Percentiles rank a stretch among this genome's conserved stretches.
These are phyloP conservation scores for Yarrowia porcina DNA, from an alignment of 805 yeast species.

Conservation along the genomic window DNA sequence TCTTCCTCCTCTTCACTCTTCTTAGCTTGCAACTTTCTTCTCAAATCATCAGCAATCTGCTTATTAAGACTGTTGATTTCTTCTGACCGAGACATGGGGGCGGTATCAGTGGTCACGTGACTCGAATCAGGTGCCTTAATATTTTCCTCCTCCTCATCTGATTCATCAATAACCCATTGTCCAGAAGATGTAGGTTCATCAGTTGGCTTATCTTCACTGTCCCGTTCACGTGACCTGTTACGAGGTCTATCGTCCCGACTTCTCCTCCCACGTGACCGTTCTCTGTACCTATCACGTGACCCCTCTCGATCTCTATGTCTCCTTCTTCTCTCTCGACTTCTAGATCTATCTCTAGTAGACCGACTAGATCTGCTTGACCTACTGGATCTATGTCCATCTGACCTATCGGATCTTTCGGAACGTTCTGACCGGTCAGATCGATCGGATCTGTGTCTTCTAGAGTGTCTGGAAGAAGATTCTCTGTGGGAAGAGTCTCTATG, in stretches of 20 bases:
- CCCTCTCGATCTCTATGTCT: neutral
- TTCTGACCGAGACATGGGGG: neutral
- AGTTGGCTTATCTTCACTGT: neutral
- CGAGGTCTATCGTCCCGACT: no score
- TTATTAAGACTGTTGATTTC: conserved; percentile 11
- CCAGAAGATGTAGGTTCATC: no score
- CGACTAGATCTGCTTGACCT: neutral
- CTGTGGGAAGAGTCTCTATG: neutral
- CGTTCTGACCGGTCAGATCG: neutral
- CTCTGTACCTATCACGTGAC: neutral
- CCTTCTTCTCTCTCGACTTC: neutral
- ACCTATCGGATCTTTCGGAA: neutral
- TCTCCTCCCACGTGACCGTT: neutral
- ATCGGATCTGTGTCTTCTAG: neutral
- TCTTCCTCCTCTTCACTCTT: no score
- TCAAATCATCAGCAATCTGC: neutral
- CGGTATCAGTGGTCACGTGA: neutral
- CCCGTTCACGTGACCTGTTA: no score
- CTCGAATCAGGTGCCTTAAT: no score
- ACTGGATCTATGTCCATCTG: neutral
- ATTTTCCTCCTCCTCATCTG: neutral
- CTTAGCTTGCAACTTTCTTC: neutral
- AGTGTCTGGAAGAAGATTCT: neutral
- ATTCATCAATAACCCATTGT: conserved; percentile 10
- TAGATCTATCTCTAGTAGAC: neutral